Evolutionary conservation across 192 early-diverging fungal species (phyloP).

Genomic region (Coemansia sp.): DNA sequence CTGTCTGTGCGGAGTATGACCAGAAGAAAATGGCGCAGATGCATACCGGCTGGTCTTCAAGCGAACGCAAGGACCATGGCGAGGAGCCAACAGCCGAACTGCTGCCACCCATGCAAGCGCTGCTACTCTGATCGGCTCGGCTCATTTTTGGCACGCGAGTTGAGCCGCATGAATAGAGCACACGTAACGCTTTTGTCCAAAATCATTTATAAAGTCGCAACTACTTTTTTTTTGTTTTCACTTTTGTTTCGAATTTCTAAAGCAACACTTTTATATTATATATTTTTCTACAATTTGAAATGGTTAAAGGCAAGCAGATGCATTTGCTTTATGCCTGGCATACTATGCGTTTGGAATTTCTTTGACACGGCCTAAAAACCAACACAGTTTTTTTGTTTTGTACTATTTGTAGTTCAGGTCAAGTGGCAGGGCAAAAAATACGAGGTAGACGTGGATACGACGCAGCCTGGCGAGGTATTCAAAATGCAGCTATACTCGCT

Average conservation of each 20-base stretch:
- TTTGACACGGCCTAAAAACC: neutral
- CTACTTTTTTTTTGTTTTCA: neutral
- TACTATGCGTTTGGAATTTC: neutral
- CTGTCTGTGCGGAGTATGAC: conserved; percentile 44
- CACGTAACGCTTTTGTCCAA: conserved; percentile 7
- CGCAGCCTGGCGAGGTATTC: conserved; percentile 70
- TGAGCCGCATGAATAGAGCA: conserved; percentile 23
- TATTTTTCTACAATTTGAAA: neutral
- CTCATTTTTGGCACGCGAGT: conserved; percentile 8
- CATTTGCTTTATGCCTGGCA: neutral
- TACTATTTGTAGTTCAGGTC: conserved; percentile 65
- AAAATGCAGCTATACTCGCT: conserved; percentile 89
- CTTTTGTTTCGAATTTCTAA: neutral
- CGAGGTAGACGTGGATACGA: conserved; percentile 71
- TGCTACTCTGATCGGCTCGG: conserved; percentile 18
- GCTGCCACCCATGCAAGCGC: conserved; percentile 43
- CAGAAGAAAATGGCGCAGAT: conserved; percentile 26
- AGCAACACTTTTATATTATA: neutral
- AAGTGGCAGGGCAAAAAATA: conserved; percentile 94
- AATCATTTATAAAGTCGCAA: too few species aligned
- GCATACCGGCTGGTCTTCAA: conserved; percentile 34
- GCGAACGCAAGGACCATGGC: conserved; percentile 30
- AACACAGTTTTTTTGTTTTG: neutral
- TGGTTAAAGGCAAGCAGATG: conserved; percentile 35
- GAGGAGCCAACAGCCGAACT: neutral